A percentile compares a stretch with the other conserved stretches of the same genome.
Evolutionary conservation across 768 basidiomycete genomes (phyloP).

Genomic region (Gloeostereum incarnatum): DNA sequence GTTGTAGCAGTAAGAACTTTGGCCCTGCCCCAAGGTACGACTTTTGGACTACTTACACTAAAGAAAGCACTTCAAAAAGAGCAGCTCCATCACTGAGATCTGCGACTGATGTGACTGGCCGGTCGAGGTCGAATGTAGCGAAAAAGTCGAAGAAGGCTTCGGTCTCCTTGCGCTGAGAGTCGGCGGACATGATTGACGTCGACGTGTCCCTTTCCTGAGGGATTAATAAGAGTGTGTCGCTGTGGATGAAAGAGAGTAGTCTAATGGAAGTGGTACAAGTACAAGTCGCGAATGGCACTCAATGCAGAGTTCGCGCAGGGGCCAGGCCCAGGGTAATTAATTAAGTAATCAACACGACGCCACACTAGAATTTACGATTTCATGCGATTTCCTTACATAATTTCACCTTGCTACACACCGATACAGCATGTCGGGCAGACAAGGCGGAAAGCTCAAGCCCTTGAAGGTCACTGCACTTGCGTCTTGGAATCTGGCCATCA

Average conservation of each 20-base stretch:
- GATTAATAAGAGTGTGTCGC: too few relatives aligned
- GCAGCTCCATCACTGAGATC: constrained; percentile 79
- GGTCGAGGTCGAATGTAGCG: constrained; percentile 56
- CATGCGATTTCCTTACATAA: too few relatives aligned
- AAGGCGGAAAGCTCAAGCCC: constrained; percentile 84
- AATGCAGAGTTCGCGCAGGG: too few relatives aligned
- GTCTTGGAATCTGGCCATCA: constrained; percentile 1
- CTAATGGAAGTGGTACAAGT: too few relatives aligned
- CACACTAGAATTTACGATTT: too few relatives aligned
- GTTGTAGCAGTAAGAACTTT: constrained; percentile 5
- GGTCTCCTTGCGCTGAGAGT: constrained; percentile 47
- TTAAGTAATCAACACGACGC: too few relatives aligned
- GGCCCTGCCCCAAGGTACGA: too few relatives aligned
- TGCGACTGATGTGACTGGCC: constrained; percentile 48
- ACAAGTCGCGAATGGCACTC: too few relatives aligned
- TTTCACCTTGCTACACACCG: too few relatives aligned
- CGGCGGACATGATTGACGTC: constrained; percentile 33
- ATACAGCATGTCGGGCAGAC: constrained; percentile 65
- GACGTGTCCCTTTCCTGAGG: too few relatives aligned
- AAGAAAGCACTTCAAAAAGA: constrained; percentile 64
- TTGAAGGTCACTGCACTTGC: constrained; percentile 49
- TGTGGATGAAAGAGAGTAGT: too few relatives aligned
- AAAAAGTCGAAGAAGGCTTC: constrained; percentile 81
- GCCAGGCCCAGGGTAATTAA: too few relatives aligned
- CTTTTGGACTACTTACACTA: constrained; percentile 55